These are phyloP conservation scores for Avicennia marina DNA, from an alignment of 257 asterid genomes.

Conservation along the genomic window DNA sequence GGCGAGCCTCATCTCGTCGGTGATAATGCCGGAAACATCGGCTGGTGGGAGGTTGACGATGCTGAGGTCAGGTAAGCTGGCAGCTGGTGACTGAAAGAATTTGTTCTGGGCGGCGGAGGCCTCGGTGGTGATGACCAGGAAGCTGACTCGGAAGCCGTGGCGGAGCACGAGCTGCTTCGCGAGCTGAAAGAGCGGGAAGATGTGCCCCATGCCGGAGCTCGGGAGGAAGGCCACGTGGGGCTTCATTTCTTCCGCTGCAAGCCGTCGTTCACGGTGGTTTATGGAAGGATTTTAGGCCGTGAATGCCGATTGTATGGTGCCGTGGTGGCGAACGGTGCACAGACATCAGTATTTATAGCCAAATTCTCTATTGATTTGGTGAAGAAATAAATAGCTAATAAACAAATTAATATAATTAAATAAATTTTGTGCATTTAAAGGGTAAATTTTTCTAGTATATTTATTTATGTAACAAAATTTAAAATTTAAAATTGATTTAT, in stretches of 20 bases:
- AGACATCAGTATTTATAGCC: not conserved
- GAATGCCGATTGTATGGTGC: not conserved
- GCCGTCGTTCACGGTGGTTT: not conserved
- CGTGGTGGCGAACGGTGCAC: not conserved
- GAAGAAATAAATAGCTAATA: too few relatives aligned
- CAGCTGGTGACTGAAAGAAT: conserved; percentile 15
- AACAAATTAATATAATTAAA: too few relatives aligned
- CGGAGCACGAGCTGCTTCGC: conserved; percentile 26
- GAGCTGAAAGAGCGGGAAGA: conserved; percentile 35
- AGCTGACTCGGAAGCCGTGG: conserved; percentile 30
- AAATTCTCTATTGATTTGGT: too few relatives aligned
- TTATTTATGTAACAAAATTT: too few relatives aligned
- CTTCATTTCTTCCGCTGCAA: conserved; percentile 1
- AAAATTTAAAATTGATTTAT: too few relatives aligned
- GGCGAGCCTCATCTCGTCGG: conserved; percentile 20
- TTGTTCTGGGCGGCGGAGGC: conserved; percentile 36
- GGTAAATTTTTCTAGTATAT: too few relatives aligned
- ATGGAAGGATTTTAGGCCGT: not conserved
- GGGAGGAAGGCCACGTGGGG: conserved; percentile 34
- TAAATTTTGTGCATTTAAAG: too few relatives aligned
- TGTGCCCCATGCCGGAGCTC: conserved; percentile 52
- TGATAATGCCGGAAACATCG: conserved; percentile 22
- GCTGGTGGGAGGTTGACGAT: conserved; percentile 35
- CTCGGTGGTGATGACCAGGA: conserved; percentile 31
- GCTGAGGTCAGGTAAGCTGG: conserved; percentile 14